Evolutionary conservation across 208 protist genomes (phyloP), one percentile per base, ranked within the genome.

Genomic region (Wallacemonas sp.): DNA sequence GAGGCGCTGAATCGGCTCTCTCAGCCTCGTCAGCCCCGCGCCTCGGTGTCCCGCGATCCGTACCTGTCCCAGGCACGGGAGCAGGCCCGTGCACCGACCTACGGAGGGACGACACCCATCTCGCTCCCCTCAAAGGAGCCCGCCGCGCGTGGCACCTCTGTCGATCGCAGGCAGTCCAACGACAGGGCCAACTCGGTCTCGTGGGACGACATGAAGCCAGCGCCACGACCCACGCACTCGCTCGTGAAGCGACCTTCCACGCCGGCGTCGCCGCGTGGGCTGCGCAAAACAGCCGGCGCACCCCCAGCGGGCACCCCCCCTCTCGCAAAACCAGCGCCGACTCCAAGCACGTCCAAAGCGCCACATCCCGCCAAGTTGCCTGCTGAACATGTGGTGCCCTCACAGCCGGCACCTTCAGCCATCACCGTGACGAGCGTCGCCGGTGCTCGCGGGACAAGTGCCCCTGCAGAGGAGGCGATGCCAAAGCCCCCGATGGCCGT

Each of bases 401-500:
- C 49, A 28, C 56, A 30, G 15, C 26, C 36, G 1, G 27, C 28
- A 24, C 14, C 46, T 21, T 33, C 12, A 17, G 28, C 26, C 17
- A 22, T 41, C 24, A 53, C 62, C 28, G 53, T n/a, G n/a, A n/a
- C n/a, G n/a, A n/a, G n/a, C n/a, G n/a, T n/a, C n/a, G n/a, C n/a
- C n/a, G n/a, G n/a, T n/a, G n/a, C n/a, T n/a, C n/a, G n/a, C n/a
- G n/a, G n/a, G n/a, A n/a, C n/a, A n/a, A n/a, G 64, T 21, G 55
- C 44, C 5, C 21, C 51, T 2, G 26, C 22, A 1, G 8, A 19
- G 9, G 53, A n/a, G 27, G 62, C 49, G 60, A 66, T 70, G 61
- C 58, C 47, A n/a, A 66, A 68, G 0, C 8, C 65, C 0, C 69
- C 69, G 30, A 59, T 62, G 5, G 56, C 56, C 4, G 39, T 58